phyloP scores from a whole-genome alignment of 192 early-diverging fungal species.

The Kickxella alabastrina region DNA sequence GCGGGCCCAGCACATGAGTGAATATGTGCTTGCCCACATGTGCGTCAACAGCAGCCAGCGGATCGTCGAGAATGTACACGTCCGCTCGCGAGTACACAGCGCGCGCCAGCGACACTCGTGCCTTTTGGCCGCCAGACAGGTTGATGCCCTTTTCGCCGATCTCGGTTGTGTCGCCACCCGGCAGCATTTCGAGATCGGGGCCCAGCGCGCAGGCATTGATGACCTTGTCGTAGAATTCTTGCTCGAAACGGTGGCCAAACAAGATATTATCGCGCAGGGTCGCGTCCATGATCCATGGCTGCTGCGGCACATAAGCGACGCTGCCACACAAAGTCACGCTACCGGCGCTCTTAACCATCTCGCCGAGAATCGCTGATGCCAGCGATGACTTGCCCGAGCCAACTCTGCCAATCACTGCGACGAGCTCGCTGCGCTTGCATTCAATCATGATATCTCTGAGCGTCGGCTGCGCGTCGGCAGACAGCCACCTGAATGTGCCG shows the following conservation, averaged over 20 bases:
- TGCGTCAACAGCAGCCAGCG: conserved; percentile 63
- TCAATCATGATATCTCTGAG: conserved; percentile 43
- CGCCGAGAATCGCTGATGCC: conserved; percentile 56
- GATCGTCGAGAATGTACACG: conserved; percentile 65
- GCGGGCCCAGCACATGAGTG: conserved; percentile 49
- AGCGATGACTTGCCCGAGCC: conserved; percentile 64
- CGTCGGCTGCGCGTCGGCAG: conserved; percentile 23
- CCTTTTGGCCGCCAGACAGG: conserved; percentile 60
- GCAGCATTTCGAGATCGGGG: conserved; percentile 55
- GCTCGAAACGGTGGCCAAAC: conserved; percentile 57
- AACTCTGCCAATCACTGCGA: conserved; percentile 59
- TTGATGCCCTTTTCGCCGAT: conserved; percentile 66
- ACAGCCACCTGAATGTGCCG: conserved; percentile 55
- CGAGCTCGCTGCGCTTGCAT: conserved; percentile 49
- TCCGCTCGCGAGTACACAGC: conserved; percentile 63
- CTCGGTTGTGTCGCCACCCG: conserved; percentile 53
- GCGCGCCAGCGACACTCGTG: conserved; percentile 61
- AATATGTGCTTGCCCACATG: conserved; percentile 61
- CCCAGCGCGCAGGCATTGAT: conserved; percentile 56
- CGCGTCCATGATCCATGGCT: conserved; percentile 66
- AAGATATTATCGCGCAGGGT: conserved; percentile 63
- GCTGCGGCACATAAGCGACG: conserved; percentile 58
- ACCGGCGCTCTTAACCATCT: conserved; percentile 41
- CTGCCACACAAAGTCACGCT: conserved; percentile 15
- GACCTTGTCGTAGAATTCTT: conserved; percentile 53